phyloP scores from a whole-genome alignment of 2,329 filamentous ascomycete genomes.

The Cladophialophora psammophila region DNA sequence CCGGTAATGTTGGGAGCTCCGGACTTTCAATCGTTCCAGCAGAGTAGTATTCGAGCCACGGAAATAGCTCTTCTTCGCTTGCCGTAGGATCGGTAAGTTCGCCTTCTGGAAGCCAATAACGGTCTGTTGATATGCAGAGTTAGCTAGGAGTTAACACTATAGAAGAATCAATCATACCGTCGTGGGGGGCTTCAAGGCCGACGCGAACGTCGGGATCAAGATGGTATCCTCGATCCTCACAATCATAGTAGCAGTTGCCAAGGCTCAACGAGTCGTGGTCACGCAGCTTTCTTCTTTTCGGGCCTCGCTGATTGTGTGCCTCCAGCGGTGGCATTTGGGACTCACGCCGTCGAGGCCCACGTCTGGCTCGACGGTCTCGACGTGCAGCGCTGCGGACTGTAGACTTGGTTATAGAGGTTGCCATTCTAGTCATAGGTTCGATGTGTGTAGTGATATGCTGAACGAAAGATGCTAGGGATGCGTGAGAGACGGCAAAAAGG shows the following conservation, averaged over 20 bases:
- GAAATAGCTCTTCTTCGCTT: background rate
- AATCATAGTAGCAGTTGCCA: constrained; percentile 26
- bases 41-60: background rate
- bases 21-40: background rate
- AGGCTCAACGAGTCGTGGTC: constrained; percentile 25
- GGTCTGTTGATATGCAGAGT: background rate
- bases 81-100: constrained; percentile 18
- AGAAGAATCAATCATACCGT: background rate
- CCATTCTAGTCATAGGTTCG: constrained; percentile 7
- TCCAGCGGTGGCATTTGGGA: background rate
- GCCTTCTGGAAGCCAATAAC: background rate
- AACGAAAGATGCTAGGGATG: background rate
- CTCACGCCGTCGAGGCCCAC: background rate
- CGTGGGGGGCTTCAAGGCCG: background rate
- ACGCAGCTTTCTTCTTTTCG: constrained; percentile 23
- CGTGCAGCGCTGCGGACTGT: constrained; percentile 5
- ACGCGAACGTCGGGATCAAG: constrained; percentile 31
- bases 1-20: background rate
- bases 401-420: background rate
- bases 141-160: background rate
- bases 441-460: constrained; percentile 1
- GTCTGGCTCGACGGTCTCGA: constrained; percentile 8
- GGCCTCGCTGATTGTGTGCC: constrained; percentile 3
- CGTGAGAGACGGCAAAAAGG: background rate
- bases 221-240: constrained; percentile 30